Evolutionary conservation across 164 flowering plant genomes (phyloP).

Genomic region (Chimonanthus praecox): DNA sequence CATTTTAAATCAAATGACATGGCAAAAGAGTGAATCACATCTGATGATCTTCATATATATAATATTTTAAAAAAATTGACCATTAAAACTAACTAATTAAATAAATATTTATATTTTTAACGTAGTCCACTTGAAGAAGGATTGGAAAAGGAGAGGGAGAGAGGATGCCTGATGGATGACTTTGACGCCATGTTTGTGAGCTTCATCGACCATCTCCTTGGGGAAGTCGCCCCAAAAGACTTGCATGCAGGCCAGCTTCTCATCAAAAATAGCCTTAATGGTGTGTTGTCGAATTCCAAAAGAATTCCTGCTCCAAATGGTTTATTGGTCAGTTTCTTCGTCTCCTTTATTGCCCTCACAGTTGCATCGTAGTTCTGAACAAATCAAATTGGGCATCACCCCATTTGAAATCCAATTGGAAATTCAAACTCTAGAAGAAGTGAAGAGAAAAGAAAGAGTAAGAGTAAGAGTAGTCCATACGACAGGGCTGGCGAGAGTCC

Average conservation of each 20-base stretch:
- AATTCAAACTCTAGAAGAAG: not conserved
- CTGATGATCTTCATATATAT: no score
- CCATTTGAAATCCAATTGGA: not conserved
- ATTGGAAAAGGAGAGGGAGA: no score
- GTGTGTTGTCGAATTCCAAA: constrained; percentile 19
- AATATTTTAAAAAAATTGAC: no score
- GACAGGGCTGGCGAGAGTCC: constrained; percentile 26
- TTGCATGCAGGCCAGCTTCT: constrained; percentile 22
- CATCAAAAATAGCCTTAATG: constrained; percentile 25
- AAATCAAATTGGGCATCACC: no score
- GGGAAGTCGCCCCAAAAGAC: constrained; percentile 31
- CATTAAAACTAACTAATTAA: no score
- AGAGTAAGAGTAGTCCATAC: constrained; percentile 13
- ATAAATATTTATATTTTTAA: no score
- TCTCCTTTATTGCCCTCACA: constrained; percentile 22
- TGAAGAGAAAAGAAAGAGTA: not conserved
- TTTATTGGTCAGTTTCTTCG: constrained; percentile 22
- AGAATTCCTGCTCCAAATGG: constrained; percentile 22
- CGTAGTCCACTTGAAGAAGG: no score
- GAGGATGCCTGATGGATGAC: constrained; percentile 23
- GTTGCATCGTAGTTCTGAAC: constrained; percentile 22
- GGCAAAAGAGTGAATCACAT: no score
- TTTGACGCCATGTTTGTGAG: constrained; percentile 30
- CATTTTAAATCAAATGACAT: no score
- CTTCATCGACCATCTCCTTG: constrained; percentile 34